These are phyloP conservation scores for Oenanthe javanica DNA, from an alignment of 140 eudicot genomes.

Conservation along the genomic window DNA sequence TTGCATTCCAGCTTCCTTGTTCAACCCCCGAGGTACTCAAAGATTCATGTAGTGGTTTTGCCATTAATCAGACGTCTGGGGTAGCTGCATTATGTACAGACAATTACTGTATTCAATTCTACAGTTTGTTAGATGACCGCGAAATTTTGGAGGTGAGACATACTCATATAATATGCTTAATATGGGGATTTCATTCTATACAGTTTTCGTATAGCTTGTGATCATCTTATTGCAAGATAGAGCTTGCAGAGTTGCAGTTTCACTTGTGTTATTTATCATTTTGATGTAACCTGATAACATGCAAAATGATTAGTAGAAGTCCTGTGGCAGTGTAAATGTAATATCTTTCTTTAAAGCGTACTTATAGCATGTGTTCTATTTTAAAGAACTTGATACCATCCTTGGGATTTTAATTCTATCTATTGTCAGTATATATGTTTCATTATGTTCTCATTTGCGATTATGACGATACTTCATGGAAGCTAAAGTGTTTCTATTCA, in stretches of 20 bases:
- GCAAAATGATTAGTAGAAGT: not conserved
- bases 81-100: constrained; percentile 67
- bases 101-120: constrained; percentile 75
- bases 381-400: not conserved
- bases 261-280: not conserved
- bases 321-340: not conserved
- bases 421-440: not conserved
- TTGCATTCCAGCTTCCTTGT: constrained; percentile 62
- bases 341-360: not conserved
- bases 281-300: constrained; percentile 1
- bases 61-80: constrained; percentile 51
- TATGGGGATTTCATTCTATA: not conserved
- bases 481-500: constrained; percentile 1
- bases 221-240: not conserved
- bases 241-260: not conserved
- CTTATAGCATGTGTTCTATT: not conserved
- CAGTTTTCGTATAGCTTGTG: not conserved
- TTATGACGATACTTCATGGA: not conserved
- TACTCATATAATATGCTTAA: not conserved
- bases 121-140: constrained; percentile 76
- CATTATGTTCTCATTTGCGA: not conserved
- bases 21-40: constrained; percentile 36
- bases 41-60: constrained; percentile 41
- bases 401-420: not conserved
- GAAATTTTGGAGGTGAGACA: constrained; percentile 71